Evolutionary conservation across 495 filamentous ascomycete species (phyloP).

Genomic region (Daldinia decipiens): DNA sequence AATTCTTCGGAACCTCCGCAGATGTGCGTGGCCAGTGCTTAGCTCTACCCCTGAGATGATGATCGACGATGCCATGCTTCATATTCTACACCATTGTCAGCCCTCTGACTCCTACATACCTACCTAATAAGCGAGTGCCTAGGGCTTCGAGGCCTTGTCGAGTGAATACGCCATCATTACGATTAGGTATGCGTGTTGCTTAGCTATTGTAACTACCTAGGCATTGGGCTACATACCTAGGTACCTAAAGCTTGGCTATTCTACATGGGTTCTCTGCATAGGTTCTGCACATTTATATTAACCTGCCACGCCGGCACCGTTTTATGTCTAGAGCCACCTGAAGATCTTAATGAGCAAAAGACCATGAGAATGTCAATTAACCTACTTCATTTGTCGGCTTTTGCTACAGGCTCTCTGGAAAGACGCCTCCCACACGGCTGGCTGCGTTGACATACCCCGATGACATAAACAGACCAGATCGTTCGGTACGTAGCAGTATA

Average conservation of each 20-base stretch:
- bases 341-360: slow-evolving; percentile 5
- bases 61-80: slow-evolving; percentile 29
- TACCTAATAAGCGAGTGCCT: neutral
- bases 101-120: slow-evolving; percentile 1
- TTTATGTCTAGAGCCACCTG: neutral
- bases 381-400: neutral
- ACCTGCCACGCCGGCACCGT: slow-evolving; percentile 3
- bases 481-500: neutral
- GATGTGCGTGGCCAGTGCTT: slow-evolving; percentile 34
- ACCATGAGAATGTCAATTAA: neutral
- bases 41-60: slow-evolving; percentile 30
- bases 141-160: neutral
- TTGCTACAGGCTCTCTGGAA: neutral
- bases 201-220: slow-evolving; percentile 4
- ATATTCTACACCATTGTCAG: slow-evolving; percentile 10
- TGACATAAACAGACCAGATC: neutral
- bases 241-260: neutral
- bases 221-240: too few species aligned
- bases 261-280: neutral
- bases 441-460: neutral
- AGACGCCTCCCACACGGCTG: neutral
- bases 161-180: neutral
- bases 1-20: slow-evolving; percentile 39
- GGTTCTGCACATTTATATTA: neutral
- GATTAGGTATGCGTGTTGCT: slow-evolving; percentile 10